Percentiles rank a stretch among this genome's conserved stretches.
Conservation (phyloP, 2,329 filamentous ascomycete species). For the Amauroascus niger region DNA sequence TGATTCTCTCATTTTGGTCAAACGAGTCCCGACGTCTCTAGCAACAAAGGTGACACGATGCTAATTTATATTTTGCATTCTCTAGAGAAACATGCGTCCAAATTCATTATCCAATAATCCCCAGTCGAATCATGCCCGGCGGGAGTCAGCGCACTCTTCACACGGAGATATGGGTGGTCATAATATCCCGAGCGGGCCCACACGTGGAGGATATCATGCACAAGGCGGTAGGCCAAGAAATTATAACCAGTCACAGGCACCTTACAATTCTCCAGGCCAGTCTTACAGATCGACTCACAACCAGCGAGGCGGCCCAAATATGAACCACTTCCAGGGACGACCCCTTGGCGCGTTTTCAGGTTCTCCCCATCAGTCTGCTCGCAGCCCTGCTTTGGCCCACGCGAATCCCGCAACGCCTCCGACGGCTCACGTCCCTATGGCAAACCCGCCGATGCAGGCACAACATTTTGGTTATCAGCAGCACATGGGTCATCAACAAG, state of each 20-base stretch:
- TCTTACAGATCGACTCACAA: conserved; percentile 44
- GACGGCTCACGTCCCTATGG: conserved; percentile 61
- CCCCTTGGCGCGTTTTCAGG: conserved; percentile 45
- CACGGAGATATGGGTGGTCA: conserved; percentile 60
- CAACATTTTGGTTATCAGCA: conserved; percentile 50
- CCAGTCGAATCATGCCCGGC: conserved; percentile 68
- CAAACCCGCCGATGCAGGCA: conserved; percentile 53
- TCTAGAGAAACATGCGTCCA: conserved; percentile 37
- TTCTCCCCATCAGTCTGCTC: conserved; percentile 55
- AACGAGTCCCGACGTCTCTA: background rate
- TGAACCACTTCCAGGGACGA: conserved; percentile 43
- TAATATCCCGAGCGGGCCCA: conserved; percentile 42
- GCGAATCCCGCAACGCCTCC: conserved; percentile 61
- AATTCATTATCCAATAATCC: conserved; percentile 44
- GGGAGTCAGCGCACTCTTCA: conserved; percentile 75
- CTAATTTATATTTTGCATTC: conserved; percentile 19
- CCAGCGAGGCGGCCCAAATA: conserved; percentile 43
- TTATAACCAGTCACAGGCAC: conserved; percentile 45
- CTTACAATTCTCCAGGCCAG: conserved; percentile 45
- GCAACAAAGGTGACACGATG: background rate
- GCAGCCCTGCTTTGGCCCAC: conserved; percentile 56
- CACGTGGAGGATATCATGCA: conserved; percentile 46
- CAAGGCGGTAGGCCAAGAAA: conserved; percentile 49
- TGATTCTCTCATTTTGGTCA: background rate
- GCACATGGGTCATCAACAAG: conserved; percentile 51